Conservation (phyloP, 306 rosid species). For the Begonia loranthoides region DNA sequence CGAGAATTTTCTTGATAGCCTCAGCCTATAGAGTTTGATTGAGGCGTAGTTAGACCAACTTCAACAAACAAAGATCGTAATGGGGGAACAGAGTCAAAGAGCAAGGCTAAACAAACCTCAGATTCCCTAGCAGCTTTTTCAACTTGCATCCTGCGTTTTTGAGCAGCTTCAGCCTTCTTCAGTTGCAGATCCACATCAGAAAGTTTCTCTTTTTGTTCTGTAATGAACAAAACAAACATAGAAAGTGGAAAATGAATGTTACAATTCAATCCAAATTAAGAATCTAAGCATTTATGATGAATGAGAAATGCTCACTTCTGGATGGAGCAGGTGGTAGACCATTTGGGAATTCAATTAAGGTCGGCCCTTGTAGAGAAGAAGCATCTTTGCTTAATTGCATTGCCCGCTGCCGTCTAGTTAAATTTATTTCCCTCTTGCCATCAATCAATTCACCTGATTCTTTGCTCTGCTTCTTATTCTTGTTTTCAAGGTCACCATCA, state of each 20-base stretch:
- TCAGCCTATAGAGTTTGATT: conserved; percentile 46
- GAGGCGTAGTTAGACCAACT: not conserved
- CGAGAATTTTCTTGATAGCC: conserved; percentile 90
- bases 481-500: conserved; percentile 59
- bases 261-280: conserved; percentile 9
- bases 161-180: conserved; percentile 96
- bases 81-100: conserved; percentile 4
- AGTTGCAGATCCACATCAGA: conserved; percentile 68
- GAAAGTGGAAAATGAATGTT: conserved; percentile 7
- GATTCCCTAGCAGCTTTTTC: conserved; percentile 92
- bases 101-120: conserved; percentile 72
- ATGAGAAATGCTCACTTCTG: conserved; percentile 56
- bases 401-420: conserved; percentile 80
- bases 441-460: conserved; percentile 71
- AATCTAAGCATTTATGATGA: not conserved
- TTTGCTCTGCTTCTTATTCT: conserved; percentile 68
- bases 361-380: conserved; percentile 42
- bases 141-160: conserved; percentile 72
- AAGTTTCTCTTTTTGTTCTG: conserved; percentile 89
- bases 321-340: conserved; percentile 92
- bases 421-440: conserved; percentile 56
- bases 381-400: conserved; percentile 87
- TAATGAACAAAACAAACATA: conserved; percentile 14
- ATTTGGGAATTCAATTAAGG: conserved; percentile 82
- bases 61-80: not conserved